phyloP scores from a whole-genome alignment of 1,284 basidiomycete species.

The Sphaerobolus stellatus region DNA sequence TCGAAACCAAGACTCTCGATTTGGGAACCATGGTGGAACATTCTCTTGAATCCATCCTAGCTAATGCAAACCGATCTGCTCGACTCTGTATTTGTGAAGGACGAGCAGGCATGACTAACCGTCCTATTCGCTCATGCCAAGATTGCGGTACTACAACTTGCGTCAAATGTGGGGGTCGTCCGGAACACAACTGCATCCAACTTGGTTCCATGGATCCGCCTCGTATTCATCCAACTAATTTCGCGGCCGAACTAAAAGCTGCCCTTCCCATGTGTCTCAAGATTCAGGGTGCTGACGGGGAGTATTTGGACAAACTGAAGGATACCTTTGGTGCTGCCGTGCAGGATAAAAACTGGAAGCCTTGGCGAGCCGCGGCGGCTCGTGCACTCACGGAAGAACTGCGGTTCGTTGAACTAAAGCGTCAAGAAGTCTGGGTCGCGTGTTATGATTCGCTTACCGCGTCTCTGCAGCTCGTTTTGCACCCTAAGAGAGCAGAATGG shows the following conservation, averaged over 20 bases:
- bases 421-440: conserved; percentile 86
- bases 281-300: conserved; percentile 53
- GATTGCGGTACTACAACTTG: conserved; percentile 84
- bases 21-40: conserved; percentile 50
- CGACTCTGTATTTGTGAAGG: conserved; percentile 91
- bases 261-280: conserved; percentile 85
- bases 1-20: conserved; percentile 64
- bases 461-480: conserved; percentile 73
- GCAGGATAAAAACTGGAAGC: conserved; percentile 48
- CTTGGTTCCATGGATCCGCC: conserved; percentile 51
- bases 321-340: conserved; percentile 21
- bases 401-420: conserved; percentile 82
- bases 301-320: conserved; percentile 56
- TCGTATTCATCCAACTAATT: conserved; percentile 67
- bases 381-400: conserved; percentile 65
- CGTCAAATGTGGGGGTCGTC: conserved; percentile 84
- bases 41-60: conserved; percentile 59
- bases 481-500: conserved; percentile 84
- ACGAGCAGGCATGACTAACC: conserved; percentile 70
- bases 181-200: conserved; percentile 73
- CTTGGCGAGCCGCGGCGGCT: conserved; percentile 71
- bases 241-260: conserved; percentile 75
- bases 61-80: conserved; percentile 66
- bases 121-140: conserved; percentile 68
- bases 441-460: conserved; percentile 75